Conservation (phyloP, 2,329 filamentous ascomycete species). For the Neofusicoccum sp. region DNA sequence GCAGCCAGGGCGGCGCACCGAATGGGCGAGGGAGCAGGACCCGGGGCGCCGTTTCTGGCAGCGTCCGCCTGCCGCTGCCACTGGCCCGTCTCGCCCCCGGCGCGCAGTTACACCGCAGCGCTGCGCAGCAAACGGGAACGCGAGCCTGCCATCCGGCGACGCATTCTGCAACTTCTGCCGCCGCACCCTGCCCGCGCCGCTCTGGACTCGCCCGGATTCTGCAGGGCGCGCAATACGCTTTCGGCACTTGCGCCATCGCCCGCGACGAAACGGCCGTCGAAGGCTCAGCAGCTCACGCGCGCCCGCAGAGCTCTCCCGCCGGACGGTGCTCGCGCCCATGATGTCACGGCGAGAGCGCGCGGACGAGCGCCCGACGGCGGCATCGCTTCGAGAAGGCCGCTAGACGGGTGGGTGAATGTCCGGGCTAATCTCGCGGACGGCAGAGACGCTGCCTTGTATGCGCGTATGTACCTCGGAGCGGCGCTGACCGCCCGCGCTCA, state of each 20-base stretch:
- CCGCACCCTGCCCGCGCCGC: conserved; percentile 12
- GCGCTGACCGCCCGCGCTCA: background rate
- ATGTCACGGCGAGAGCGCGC: background rate
- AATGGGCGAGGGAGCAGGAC: background rate
- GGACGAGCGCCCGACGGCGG: background rate
- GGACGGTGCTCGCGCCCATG: conserved; percentile 1
- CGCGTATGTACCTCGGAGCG: conserved; percentile 2
- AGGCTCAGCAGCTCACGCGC: background rate
- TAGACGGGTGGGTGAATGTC: conserved; percentile 11
- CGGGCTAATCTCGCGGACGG: background rate
- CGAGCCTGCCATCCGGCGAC: conserved; percentile 9
- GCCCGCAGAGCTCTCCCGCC: background rate
- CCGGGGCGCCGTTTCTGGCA: background rate
- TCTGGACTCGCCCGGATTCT: conserved; percentile 8
- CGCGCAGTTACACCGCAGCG: conserved; percentile 14
- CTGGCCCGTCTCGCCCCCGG: background rate
- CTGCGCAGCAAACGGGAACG: conserved; percentile 6
- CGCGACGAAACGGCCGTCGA: background rate
- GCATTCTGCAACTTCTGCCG: conserved; percentile 15
- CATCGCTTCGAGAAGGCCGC: conserved; percentile 11
- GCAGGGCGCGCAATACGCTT: background rate
- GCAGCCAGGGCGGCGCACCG: background rate
- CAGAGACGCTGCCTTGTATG: background rate
- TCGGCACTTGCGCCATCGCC: background rate
- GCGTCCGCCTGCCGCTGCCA: conserved; percentile 5